These are phyloP conservation scores for Jatropha podagrica DNA, from an alignment of 441 rosid genomes.

Conservation along the genomic window DNA sequence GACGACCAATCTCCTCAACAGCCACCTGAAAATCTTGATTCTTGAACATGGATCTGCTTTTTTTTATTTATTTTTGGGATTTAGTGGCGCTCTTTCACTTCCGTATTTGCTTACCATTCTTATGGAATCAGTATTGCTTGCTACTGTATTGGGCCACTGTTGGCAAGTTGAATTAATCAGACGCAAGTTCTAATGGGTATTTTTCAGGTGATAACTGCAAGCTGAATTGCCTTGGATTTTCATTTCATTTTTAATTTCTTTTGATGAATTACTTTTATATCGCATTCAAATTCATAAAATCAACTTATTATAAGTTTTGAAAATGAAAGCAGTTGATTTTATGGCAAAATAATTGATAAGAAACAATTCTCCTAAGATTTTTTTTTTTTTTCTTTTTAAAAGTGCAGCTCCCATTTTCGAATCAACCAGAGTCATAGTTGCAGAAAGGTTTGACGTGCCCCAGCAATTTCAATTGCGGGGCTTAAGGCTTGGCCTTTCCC, in stretches of 20 bases:
- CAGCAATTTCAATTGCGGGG: constrained; percentile 1
- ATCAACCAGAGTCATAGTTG: not conserved
- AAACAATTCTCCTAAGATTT: not conserved
- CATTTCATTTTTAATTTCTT: not conserved
- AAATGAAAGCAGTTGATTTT: not conserved
- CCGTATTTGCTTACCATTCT: not conserved
- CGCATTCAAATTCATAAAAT: too few relatives aligned
- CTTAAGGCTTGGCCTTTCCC: not conserved
- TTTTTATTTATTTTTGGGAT: not conserved
- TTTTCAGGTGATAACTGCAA: not conserved
- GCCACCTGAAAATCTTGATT: constrained; percentile 22
- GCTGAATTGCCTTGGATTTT: not conserved
- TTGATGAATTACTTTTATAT: not conserved
- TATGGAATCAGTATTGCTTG: not conserved
- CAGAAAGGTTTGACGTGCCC: not conserved
- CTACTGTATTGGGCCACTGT: not conserved
- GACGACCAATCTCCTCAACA: constrained; percentile 36
- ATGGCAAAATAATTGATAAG: not conserved
- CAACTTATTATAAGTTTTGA: not conserved
- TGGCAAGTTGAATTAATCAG: not conserved
- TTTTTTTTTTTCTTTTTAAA: too few relatives aligned
- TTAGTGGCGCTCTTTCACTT: not conserved
- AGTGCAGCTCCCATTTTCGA: not conserved
- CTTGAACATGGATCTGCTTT: constrained; percentile 4
- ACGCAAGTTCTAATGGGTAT: not conserved